phyloP scores from a whole-genome alignment of 495 filamentous ascomycete species.

The Trichoderma erinaceum region DNA sequence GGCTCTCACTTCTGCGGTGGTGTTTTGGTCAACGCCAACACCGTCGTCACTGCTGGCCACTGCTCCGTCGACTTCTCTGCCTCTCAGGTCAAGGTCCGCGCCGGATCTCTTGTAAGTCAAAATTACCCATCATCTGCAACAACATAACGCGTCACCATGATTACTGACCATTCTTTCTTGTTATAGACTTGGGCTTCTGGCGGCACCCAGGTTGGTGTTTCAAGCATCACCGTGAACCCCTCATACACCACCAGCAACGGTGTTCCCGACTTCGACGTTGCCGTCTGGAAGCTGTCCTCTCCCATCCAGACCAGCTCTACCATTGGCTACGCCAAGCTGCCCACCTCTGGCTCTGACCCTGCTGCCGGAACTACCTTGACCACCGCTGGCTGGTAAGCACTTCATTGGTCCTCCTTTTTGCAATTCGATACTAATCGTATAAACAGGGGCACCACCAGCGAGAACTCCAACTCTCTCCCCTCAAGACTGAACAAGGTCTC shows the following conservation, averaged over 20 bases:
- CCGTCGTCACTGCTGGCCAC: conserved; percentile 21
- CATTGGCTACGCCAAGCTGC: conserved; percentile 18
- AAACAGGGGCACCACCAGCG: conserved; percentile 18
- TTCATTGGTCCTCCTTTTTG: neutral
- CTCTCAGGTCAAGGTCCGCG: conserved; percentile 18
- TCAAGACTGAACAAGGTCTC: conserved; percentile 19
- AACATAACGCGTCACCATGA: neutral
- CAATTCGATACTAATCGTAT: neutral
- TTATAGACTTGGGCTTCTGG: conserved; percentile 19
- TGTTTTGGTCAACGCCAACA: conserved; percentile 19
- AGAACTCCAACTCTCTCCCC: conserved; percentile 14
- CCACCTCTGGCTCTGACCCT: conserved; percentile 18
- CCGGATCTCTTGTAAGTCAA: conserved; percentile 19
- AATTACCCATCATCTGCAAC: neutral
- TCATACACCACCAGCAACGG: conserved; percentile 16
- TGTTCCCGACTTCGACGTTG: conserved; percentile 17
- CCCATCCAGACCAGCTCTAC: conserved; percentile 15
- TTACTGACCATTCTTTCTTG: conserved; percentile 8
- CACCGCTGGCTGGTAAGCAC: conserved; percentile 19
- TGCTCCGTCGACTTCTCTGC: conserved; percentile 17
- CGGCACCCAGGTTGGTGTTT: conserved; percentile 18
- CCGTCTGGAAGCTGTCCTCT: conserved; percentile 18
- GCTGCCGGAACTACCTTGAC: conserved; percentile 13
- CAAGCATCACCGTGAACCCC: conserved; percentile 18
- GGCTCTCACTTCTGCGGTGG: conserved; percentile 22